A percentile compares a stretch with the other conserved stretches of the same genome.
These are phyloP conservation scores for Monilinia aucupariae DNA, from an alignment of 2,329 filamentous ascomycete genomes.

Conservation along the genomic window DNA sequence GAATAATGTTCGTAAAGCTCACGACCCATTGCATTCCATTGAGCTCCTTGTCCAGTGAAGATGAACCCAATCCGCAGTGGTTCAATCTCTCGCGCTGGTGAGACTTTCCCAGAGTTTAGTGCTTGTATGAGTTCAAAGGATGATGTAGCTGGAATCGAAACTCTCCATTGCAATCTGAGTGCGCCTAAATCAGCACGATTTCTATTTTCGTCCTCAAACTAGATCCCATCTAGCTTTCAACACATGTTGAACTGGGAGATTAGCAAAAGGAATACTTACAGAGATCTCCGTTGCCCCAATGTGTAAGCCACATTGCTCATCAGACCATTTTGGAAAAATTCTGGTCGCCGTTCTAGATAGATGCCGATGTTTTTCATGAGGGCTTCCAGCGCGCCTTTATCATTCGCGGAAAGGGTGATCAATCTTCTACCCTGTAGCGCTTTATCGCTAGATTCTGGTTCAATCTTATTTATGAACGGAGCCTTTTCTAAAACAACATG, in stretches of 20 bases:
- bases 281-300: slow-evolving; percentile 29
- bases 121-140: slow-evolving; percentile 30
- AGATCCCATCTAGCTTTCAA: neutral
- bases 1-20: slow-evolving; percentile 30
- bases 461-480: slow-evolving; percentile 30
- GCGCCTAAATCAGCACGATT: neutral
- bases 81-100: slow-evolving; percentile 25
- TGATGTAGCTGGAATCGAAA: slow-evolving; percentile 26
- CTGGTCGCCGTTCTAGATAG: slow-evolving; percentile 32
- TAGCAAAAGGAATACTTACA: slow-evolving; percentile 8
- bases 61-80: slow-evolving; percentile 20
- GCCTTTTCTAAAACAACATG: slow-evolving; percentile 26
- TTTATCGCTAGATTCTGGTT: slow-evolving; percentile 19
- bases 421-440: slow-evolving; percentile 33
- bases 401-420: slow-evolving; percentile 29
- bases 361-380: slow-evolving; percentile 32
- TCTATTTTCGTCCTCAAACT: neutral
- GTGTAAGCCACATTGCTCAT: slow-evolving; percentile 34
- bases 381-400: slow-evolving; percentile 27
- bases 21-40: slow-evolving; percentile 27
- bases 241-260: neutral
- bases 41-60: slow-evolving; percentile 26
- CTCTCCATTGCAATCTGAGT: slow-evolving; percentile 27
- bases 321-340: slow-evolving; percentile 32
- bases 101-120: slow-evolving; percentile 34